These are phyloP conservation scores for Ophiostoma tasmaniense DNA, from an alignment of 2,329 filamentous ascomycete species.

Conservation along the genomic window DNA sequence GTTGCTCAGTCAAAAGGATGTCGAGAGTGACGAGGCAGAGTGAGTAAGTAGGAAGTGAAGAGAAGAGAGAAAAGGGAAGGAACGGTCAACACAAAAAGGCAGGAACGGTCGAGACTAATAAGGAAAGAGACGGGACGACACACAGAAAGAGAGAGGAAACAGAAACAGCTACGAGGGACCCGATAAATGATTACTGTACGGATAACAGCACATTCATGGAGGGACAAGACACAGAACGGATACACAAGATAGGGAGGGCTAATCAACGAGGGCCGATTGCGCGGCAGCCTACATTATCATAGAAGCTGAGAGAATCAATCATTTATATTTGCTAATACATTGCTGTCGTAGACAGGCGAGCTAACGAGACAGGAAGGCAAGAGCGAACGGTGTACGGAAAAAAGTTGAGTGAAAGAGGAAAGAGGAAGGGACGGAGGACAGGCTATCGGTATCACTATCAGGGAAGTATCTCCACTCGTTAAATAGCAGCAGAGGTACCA, in stretches of 20 bases:
- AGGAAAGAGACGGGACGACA: not conserved
- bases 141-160: not conserved
- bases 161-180: not conserved
- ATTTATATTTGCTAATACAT: not conserved
- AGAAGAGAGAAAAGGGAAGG: not conserved
- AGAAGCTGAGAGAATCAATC: not conserved
- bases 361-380: not conserved
- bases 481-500: not conserved
- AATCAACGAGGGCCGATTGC: not conserved
- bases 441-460: not conserved
- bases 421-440: not conserved
- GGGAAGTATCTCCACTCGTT: not conserved
- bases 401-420: not conserved
- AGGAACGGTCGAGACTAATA: not conserved
- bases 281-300: not conserved
- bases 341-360: not conserved
- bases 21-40: not conserved
- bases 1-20: not conserved
- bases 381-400: not conserved
- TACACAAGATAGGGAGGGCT: constrained; percentile 1
- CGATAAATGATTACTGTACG: not conserved
- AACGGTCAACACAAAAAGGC: not conserved
- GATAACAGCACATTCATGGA: not conserved
- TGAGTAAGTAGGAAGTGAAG: not conserved
- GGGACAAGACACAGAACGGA: not conserved